Evolutionary conservation across 768 basidiomycete genomes (phyloP).

Genomic region (Mycena belliarum): DNA sequence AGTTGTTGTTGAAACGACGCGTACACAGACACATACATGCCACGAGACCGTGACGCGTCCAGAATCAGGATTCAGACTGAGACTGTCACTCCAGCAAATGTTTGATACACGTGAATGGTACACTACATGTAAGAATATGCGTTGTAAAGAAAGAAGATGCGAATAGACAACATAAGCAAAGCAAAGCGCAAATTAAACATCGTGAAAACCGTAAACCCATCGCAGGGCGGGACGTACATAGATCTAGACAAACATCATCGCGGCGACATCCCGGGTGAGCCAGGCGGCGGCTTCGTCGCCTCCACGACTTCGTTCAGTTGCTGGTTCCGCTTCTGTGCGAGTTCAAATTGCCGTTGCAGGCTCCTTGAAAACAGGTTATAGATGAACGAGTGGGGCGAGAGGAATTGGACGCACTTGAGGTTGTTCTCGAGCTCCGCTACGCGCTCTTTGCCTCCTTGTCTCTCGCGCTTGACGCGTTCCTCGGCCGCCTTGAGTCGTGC

Average conservation of each 20-base stretch:
- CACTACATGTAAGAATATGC: conserved; percentile 9
- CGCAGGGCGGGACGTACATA: neutral
- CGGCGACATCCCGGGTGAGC: conserved; percentile 23
- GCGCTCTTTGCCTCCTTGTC: conserved; percentile 91
- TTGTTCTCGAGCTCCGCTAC: conserved; percentile 69
- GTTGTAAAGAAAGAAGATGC: neutral
- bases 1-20: too few species aligned
- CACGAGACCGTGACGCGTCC: too few species aligned
- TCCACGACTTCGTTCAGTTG: conserved; percentile 59
- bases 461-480: conserved; percentile 90
- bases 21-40: too few species aligned
- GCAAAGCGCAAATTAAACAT: conserved; percentile 1
- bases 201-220: conserved; percentile 4
- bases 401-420: conserved; percentile 53
- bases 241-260: conserved; percentile 16
- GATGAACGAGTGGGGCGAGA: neutral
- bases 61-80: too few species aligned
- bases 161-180: conserved; percentile 14
- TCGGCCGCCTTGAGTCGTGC: conserved; percentile 76
- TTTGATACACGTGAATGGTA: conserved; percentile 14
- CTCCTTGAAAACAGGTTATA: conserved; percentile 47
- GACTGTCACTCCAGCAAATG: neutral
- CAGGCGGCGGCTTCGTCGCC: conserved; percentile 32
- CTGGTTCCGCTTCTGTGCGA: conserved; percentile 72
- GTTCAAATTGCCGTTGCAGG: conserved; percentile 73